phyloP scores from a whole-genome alignment of 306 rosid genomes.

The Acmispon strigosus region DNA sequence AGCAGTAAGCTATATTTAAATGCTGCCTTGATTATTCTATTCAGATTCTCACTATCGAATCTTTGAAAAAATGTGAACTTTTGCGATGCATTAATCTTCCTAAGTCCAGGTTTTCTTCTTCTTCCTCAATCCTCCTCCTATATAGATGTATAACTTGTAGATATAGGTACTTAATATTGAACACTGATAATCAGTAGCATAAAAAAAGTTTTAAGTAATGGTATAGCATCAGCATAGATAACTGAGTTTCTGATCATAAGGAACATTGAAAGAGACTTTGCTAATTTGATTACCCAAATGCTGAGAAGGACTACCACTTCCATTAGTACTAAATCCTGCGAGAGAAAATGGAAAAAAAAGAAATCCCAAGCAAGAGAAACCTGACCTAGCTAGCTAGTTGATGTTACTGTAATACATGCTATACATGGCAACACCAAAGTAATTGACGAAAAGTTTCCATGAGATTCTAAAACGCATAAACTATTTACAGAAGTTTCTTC shows the following conservation, averaged over 20 bases:
- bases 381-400: no score
- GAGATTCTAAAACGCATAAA: no score
- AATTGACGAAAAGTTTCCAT: no score
- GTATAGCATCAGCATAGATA: neutral
- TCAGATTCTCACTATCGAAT: no score
- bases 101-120: no score
- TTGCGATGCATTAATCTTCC: no score
- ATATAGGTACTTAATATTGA: neutral
- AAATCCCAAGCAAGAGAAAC: neutral
- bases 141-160: neutral
- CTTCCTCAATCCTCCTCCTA: no score
- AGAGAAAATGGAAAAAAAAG: neutral
- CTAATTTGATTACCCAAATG: slow-evolving; percentile 1
- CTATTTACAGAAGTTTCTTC: no score
- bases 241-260: neutral
- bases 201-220: neutral
- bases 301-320: neutral
- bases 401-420: neutral
- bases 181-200: neutral
- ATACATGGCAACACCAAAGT: neutral
- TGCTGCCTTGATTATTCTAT: no score
- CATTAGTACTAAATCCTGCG: neutral
- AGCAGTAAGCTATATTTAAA: no score
- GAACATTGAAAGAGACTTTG: neutral
- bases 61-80: no score